These are phyloP conservation scores for Leptographium wingfieldii DNA, from an alignment of 2,329 filamentous ascomycete species.

Conservation along the genomic window DNA sequence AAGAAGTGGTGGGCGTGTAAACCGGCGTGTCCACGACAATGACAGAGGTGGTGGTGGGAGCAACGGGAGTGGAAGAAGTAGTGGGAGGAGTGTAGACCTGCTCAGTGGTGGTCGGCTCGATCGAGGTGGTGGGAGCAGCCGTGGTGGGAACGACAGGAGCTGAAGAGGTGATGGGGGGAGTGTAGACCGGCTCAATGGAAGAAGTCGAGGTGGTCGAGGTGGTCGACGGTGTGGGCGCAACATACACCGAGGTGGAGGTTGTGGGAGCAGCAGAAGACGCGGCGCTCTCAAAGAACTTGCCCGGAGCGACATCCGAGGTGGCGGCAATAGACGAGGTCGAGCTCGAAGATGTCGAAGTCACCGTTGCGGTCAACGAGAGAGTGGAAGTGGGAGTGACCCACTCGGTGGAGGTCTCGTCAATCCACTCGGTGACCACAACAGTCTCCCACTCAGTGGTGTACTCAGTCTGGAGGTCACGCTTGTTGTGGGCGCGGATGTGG, in stretches of 20 bases:
- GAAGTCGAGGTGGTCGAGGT: background rate
- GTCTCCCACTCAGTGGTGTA: slow-evolving; percentile 37
- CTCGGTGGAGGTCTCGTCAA: slow-evolving; percentile 36
- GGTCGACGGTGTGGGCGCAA: background rate
- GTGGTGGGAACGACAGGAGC: background rate
- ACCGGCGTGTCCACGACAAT: slow-evolving; percentile 1
- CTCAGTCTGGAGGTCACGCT: slow-evolving; percentile 30
- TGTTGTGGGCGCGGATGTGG: slow-evolving; percentile 24
- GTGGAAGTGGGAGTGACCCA: slow-evolving; percentile 24
- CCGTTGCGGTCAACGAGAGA: slow-evolving; percentile 8
- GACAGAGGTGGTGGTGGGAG: slow-evolving; percentile 4
- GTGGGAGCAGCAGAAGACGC: slow-evolving; percentile 6
- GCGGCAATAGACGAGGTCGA: slow-evolving; percentile 1
- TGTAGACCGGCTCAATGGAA: background rate
- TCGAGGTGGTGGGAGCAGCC: background rate
- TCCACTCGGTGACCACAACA: slow-evolving; percentile 33
- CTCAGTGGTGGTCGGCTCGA: background rate
- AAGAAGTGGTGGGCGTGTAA: background rate
- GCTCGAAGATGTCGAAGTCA: slow-evolving; percentile 12
- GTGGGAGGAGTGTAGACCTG: background rate
- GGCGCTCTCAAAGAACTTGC: slow-evolving; percentile 22
- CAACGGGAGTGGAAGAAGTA: background rate
- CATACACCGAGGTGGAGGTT: background rate
- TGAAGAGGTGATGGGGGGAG: too few species aligned
- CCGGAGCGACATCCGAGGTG: slow-evolving; percentile 13